Percentiles rank a stretch among this genome's conserved stretches.
Conservation (phyloP, 768 basidiomycete species). For the Hygrocybe punicea region DNA sequence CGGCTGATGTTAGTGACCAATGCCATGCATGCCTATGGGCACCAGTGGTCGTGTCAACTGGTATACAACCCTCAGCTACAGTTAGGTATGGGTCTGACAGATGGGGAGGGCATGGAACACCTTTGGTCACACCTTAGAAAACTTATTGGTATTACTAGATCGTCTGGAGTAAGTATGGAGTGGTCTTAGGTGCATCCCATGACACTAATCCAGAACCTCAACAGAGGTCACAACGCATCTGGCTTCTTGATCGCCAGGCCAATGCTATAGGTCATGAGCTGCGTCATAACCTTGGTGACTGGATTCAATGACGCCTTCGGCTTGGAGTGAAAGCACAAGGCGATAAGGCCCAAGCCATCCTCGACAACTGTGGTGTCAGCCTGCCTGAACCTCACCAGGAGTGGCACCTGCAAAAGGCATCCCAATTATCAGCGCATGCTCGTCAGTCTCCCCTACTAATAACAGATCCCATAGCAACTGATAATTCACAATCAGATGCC, state of each 20-base stretch:
- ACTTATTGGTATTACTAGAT: slow-evolving; percentile 33
- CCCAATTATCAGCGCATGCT: slow-evolving; percentile 27
- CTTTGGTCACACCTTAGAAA: slow-evolving; percentile 35
- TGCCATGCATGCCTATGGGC: slow-evolving; percentile 41
- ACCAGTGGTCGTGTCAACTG: slow-evolving; percentile 38
- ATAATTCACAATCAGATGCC: slow-evolving; percentile 18
- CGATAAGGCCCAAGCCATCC: slow-evolving; percentile 24
- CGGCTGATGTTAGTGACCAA: slow-evolving; percentile 31
- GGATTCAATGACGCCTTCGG: slow-evolving; percentile 24
- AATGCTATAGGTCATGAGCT: slow-evolving; percentile 24
- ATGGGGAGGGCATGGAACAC: slow-evolving; percentile 36
- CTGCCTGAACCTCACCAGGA: slow-evolving; percentile 13
- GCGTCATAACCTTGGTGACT: slow-evolving; percentile 30
- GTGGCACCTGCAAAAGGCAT: slow-evolving; percentile 32
- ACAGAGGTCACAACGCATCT: slow-evolving; percentile 27
- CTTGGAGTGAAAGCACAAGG: slow-evolving; percentile 16
- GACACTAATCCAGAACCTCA: not conserved
- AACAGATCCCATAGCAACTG: not conserved
- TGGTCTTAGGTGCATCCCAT: not conserved
- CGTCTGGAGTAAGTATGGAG: slow-evolving; percentile 30
- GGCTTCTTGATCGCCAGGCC: slow-evolving; percentile 35
- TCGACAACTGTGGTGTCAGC: slow-evolving; percentile 19
- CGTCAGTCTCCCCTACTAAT: slow-evolving; percentile 21
- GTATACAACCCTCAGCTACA: slow-evolving; percentile 30
- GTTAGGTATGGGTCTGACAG: slow-evolving; percentile 26